Percentiles rank a stretch among this genome's conserved stretches.
Evolutionary conservation across 768 basidiomycete species (phyloP).

Genomic region (Piloderma croceum): DNA sequence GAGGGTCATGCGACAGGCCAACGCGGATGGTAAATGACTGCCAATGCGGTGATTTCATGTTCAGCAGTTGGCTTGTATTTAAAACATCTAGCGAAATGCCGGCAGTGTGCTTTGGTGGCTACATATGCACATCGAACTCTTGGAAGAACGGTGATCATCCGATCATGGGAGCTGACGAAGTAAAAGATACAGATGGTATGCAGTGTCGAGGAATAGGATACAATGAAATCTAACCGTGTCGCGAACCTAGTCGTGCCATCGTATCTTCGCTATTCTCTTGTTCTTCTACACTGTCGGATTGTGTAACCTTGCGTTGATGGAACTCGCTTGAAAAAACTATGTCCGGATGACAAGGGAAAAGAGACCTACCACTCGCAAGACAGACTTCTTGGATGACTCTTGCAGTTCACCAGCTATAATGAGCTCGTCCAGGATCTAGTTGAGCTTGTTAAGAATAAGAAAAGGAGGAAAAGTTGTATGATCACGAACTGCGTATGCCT

Average conservation of each 20-base stretch:
- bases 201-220: neutral
- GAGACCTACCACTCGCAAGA: constrained; percentile 50
- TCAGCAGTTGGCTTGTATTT: no score
- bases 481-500: constrained; percentile 76
- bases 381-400: constrained; percentile 78
- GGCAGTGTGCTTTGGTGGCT: no score
- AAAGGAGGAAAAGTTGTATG: no score
- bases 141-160: no score
- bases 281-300: constrained; percentile 79
- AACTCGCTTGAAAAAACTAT: neutral
- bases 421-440: constrained; percentile 83
- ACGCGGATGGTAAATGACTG: no score
- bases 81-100: no score
- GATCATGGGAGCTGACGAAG: neutral
- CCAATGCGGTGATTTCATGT: no score
- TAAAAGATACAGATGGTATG: neutral
- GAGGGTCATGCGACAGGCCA: no score
- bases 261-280: constrained; percentile 82
- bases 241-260: constrained; percentile 69
- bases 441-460: neutral
- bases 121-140: no score
- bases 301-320: constrained; percentile 65
- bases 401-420: constrained; percentile 92
- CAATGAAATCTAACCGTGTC: constrained; percentile 49
- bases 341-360: neutral